Conservation (phyloP, 352 stramenopile species). For the Globisporangium cylindrosporum region DNA sequence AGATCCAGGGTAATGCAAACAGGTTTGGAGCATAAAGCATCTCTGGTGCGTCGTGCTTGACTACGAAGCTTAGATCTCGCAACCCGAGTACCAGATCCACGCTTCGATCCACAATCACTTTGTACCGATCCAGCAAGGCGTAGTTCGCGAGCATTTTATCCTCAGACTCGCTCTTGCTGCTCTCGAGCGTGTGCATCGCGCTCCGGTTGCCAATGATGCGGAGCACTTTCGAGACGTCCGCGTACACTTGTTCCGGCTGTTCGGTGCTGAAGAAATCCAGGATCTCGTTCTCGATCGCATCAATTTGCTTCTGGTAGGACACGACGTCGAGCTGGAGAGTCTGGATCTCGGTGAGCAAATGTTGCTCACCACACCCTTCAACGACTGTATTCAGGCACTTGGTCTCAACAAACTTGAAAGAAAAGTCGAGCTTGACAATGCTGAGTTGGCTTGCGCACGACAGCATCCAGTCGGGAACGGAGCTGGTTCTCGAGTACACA, state of each 20-base stretch:
- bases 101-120: slow-evolving; percentile 26
- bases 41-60: not conserved
- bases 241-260: slow-evolving; percentile 33
- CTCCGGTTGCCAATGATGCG: slow-evolving; percentile 63
- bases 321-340: slow-evolving; percentile 44
- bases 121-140: slow-evolving; percentile 22
- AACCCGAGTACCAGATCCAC: slow-evolving; percentile 36
- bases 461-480: slow-evolving; percentile 36
- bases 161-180: slow-evolving; percentile 33
- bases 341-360: slow-evolving; percentile 49
- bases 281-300: slow-evolving; percentile 55
- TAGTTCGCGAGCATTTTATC: slow-evolving; percentile 36
- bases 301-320: slow-evolving; percentile 51
- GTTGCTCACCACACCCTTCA: slow-evolving; percentile 27
- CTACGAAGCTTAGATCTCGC: slow-evolving; percentile 26
- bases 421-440: slow-evolving; percentile 48
- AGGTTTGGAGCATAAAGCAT: not conserved
- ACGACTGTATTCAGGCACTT: slow-evolving; percentile 33
- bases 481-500: slow-evolving; percentile 35
- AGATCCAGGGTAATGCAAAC: slow-evolving; percentile 32
- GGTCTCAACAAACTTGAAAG: slow-evolving; percentile 26
- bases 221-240: slow-evolving; percentile 45
- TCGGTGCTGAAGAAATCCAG: slow-evolving; percentile 57
- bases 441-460: slow-evolving; percentile 37
- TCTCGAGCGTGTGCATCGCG: slow-evolving; percentile 41